Evolutionary conservation across 2,329 filamentous ascomycete species (phyloP), one percentile per base, ranked within the genome.

Genomic region (Ophiosphaerella narmari): DNA sequence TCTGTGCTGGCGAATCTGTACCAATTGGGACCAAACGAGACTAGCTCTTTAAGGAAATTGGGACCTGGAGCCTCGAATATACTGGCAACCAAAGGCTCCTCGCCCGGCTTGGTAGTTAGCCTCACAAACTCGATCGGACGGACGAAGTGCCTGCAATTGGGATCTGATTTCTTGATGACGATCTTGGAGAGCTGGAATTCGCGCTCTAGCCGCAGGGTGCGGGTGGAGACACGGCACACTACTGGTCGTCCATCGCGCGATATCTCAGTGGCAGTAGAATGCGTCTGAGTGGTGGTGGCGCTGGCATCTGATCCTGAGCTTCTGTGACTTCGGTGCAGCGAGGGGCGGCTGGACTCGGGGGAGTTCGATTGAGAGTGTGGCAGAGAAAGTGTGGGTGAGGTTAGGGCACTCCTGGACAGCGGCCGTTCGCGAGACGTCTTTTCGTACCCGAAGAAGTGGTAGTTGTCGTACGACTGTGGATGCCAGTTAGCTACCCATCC

Each of bases 181-280:
- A 80, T 84, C 73, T 88, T 90, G 66, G 87, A 85, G 59, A 94
- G 89, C 63, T 96, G 89, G 66, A 89, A 97, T 49, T 93, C 88
- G 54, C 92, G 82, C 77, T 97, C 92, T 61, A 97, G 85, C 7
- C 92, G 86, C 44, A 96, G 78, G 13, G 87, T 82, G 74, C 96
- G 90, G 54, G 84, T 87, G 0, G 92, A 96, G 38, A 97, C 81
- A 18, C 91, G 86, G 37, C 91, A 93, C 24, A 96, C 79, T 5
- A 97, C 86, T 7, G 82, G 81, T 67, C 53, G 37, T 73, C 79
- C 40, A 57, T 65, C 52, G 29, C 41, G 54, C 65, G 74, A n/a
- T 68, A 67, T 7, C 70, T 75, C 41, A 71, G 57, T 82, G 77
- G 57, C 70, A 57, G 65, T 86, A 67, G 56, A 71, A 64, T 55